phyloP scores from a whole-genome alignment of 2,329 filamentous ascomycete species.

The Aureobasidium leucospermi region DNA sequence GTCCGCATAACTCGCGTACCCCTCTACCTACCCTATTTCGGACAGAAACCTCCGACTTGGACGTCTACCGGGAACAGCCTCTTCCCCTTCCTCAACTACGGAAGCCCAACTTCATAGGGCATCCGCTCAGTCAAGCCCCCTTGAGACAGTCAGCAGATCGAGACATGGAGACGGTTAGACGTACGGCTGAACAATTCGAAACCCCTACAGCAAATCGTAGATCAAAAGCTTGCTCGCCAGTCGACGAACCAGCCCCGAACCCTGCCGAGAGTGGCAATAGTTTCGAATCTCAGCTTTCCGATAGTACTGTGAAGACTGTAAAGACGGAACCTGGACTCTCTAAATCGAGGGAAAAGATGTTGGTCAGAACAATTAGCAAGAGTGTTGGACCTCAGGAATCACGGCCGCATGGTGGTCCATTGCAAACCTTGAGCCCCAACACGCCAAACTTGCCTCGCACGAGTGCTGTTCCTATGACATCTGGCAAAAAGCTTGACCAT shows the following conservation, averaged over 20 bases:
- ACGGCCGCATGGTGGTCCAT: constrained; percentile 9
- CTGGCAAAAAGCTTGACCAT: constrained; percentile 3
- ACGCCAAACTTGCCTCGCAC: constrained; percentile 16
- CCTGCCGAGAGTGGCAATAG: no score
- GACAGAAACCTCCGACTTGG: constrained; percentile 39
- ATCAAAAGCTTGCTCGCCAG: not conserved
- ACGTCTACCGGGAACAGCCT: constrained; percentile 18
- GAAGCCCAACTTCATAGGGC: not conserved
- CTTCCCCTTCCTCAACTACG: not conserved
- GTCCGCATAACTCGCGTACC: constrained; percentile 22
- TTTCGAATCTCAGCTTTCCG: not conserved
- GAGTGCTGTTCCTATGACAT: not conserved
- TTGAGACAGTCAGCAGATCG: not conserved
- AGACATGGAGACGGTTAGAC: not conserved
- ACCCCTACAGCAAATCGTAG: not conserved
- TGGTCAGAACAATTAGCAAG: not conserved
- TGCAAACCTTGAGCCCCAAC: constrained; percentile 19
- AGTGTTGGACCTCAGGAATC: not conserved
- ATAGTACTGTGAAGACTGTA: not conserved
- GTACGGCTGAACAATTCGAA: not conserved
- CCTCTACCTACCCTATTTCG: constrained; percentile 21
- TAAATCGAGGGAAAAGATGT: not conserved
- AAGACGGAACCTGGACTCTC: constrained; percentile 1
- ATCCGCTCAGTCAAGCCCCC: not conserved
- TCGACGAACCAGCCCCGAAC: no score